Percentiles rank a stretch among this genome's conserved stretches.
Conservation (phyloP, 2,329 filamentous ascomycete genomes). For the Aspergillus viridinutans region DNA sequence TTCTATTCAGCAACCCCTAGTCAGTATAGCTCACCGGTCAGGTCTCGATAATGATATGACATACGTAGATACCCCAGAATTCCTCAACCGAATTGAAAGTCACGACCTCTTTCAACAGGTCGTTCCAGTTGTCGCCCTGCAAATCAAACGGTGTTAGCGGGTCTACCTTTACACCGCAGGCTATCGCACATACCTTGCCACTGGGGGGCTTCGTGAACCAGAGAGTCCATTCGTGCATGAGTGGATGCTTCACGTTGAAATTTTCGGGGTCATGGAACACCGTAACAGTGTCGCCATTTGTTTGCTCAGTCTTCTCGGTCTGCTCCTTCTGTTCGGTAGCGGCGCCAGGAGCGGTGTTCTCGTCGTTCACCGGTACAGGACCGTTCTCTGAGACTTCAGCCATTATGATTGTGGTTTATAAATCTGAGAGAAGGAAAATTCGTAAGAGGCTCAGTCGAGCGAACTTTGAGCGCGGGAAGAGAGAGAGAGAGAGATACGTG, state of each 20-base stretch:
- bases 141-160: slow-evolving; percentile 6
- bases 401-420: slow-evolving; percentile 25
- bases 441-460: not conserved
- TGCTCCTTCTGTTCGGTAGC: slow-evolving; percentile 42
- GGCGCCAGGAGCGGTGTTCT: slow-evolving; percentile 51
- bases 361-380: slow-evolving; percentile 43
- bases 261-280: slow-evolving; percentile 98
- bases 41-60: slow-evolving; percentile 35
- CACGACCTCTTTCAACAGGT: slow-evolving; percentile 96
- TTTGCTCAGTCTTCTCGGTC: slow-evolving; percentile 18
- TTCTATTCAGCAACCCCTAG: slow-evolving; percentile 59
- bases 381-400: slow-evolving; percentile 36
- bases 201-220: slow-evolving; percentile 99
- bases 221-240: slow-evolving; percentile 96
- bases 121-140: slow-evolving; percentile 97
- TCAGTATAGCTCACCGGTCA: not conserved
- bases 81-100: slow-evolving; percentile 98
- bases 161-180: not conserved
- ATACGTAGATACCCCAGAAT: slow-evolving; percentile 98
- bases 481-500: slow-evolving; percentile 4
- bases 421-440: not conserved
- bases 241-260: slow-evolving; percentile 98
- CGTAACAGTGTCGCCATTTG: slow-evolving; percentile 65
- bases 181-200: slow-evolving; percentile 68
- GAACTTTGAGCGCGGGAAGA: slow-evolving; percentile 4